Evolutionary conservation across 179 eudicot species (phyloP).

Genomic region (Silene noctiflora): DNA sequence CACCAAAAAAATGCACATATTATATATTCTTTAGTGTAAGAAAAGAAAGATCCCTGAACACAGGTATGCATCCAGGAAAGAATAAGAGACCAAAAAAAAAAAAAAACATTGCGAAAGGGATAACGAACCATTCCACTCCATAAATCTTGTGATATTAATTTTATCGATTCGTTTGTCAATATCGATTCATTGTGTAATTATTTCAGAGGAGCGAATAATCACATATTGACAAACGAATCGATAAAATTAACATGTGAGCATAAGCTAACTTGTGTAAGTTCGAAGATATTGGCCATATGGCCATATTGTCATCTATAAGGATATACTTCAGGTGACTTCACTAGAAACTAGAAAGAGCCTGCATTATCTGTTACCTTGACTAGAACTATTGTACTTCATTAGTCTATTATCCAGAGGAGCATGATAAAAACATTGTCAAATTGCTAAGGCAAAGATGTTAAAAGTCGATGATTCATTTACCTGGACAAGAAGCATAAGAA

Average conservation of each 20-base stretch:
- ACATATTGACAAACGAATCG: neutral
- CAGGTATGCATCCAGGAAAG: no score
- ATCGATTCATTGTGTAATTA: no score
- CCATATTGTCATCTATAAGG: neutral
- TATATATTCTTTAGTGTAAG: neutral
- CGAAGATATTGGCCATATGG: neutral
- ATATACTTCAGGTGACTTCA: neutral
- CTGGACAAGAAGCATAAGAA: constrained; percentile 94
- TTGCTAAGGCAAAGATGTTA: neutral
- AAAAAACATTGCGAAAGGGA: no score
- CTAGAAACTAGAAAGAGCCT: neutral
- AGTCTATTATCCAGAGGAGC: neutral
- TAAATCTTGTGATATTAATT: no score
- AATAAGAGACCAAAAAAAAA: no score
- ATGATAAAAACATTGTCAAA: neutral
- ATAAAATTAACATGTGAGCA: neutral
- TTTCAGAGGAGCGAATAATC: neutral
- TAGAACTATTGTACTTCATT: neutral
- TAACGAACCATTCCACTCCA: no score
- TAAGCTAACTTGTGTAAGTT: neutral
- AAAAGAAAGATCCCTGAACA: neutral
- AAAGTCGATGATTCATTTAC: constrained; percentile 37
- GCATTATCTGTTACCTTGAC: neutral
- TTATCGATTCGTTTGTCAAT: no score
- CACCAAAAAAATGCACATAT: neutral